Conservation (phyloP, 2,329 filamentous ascomycete species). For the Tolypocladium paradoxum region DNA sequence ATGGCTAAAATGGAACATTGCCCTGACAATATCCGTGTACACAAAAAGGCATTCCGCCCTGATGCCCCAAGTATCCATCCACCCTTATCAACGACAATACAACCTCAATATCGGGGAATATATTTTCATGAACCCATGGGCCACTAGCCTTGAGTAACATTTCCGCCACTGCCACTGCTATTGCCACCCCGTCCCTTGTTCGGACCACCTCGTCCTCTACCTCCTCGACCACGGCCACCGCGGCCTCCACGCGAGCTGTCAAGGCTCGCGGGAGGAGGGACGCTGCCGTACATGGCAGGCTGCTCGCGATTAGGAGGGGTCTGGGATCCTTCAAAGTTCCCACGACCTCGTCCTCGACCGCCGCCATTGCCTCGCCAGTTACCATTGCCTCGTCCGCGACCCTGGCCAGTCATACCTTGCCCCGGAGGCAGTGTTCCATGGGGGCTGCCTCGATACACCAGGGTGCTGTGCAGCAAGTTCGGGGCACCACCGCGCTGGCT, state of each 20-base stretch:
- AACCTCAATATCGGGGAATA: background rate
- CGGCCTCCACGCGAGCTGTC: conserved; percentile 32
- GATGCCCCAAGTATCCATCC: background rate
- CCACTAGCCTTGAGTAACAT: conserved; percentile 3
- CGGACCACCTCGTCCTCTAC: conserved; percentile 24
- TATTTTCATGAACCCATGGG: conserved; percentile 1
- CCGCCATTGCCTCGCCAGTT: conserved; percentile 13
- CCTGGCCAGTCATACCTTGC: conserved; percentile 19
- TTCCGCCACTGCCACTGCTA: conserved; percentile 8
- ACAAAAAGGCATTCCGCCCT: background rate
- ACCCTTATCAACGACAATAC: background rate
- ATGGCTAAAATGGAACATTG: background rate
- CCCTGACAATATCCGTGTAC: background rate
- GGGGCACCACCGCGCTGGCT: conserved; percentile 27
- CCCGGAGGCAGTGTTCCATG: conserved; percentile 14
- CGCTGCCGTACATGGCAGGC: conserved; percentile 35
- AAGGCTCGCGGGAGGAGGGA: conserved; percentile 50
- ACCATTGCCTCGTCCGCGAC: conserved; percentile 10
- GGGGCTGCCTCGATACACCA: conserved; percentile 37
- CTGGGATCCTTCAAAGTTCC: conserved; percentile 12
- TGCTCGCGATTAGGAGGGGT: conserved; percentile 9
- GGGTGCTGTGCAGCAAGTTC: conserved; percentile 37
- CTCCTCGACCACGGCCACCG: conserved; percentile 28
- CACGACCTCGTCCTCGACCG: conserved; percentile 22
- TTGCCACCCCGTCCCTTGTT: conserved; percentile 23